Percentiles rank a stretch among this genome's conserved stretches.
Conservation (phyloP, 2,329 filamentous ascomycete genomes). For the Phyllosticta ampelicida region DNA sequence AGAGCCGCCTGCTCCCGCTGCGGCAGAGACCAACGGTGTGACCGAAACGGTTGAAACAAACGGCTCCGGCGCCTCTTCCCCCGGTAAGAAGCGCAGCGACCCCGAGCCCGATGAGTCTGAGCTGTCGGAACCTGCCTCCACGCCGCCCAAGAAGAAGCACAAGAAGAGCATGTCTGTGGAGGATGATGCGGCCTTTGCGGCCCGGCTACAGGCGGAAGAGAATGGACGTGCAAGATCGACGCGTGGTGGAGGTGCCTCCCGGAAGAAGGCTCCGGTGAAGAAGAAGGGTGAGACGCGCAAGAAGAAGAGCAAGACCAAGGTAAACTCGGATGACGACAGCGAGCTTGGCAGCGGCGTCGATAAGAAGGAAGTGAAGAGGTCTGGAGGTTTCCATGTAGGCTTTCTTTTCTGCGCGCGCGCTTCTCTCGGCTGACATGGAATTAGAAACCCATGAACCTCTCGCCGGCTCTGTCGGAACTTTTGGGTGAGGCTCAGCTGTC, state of each 20-base stretch:
- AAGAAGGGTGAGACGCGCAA: slow-evolving; percentile 54
- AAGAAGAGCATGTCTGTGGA: slow-evolving; percentile 63
- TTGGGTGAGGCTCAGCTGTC: slow-evolving; percentile 70
- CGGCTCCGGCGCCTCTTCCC: slow-evolving; percentile 12
- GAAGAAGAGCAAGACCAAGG: slow-evolving; percentile 62
- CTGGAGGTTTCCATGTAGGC: slow-evolving; percentile 78
- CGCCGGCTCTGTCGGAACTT: slow-evolving; percentile 56
- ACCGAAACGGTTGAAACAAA: slow-evolving; percentile 17
- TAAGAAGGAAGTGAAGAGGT: slow-evolving; percentile 60
- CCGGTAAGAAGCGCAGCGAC: slow-evolving; percentile 31
- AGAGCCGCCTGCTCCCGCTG: slow-evolving; percentile 29
- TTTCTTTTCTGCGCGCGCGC: not conserved
- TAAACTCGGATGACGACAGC: slow-evolving; percentile 69
- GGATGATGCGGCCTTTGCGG: slow-evolving; percentile 77
- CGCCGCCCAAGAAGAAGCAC: slow-evolving; percentile 40
- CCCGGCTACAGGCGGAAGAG: slow-evolving; percentile 83
- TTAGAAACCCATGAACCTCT: slow-evolving; percentile 64
- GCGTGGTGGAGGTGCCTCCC: slow-evolving; percentile 52
- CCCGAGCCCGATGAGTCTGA: slow-evolving; percentile 27
- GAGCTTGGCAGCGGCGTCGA: slow-evolving; percentile 48
- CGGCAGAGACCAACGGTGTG: slow-evolving; percentile 14
- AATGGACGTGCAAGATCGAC: slow-evolving; percentile 68
- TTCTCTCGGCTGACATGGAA: not conserved
- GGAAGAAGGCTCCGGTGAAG: slow-evolving; percentile 46
- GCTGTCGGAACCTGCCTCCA: slow-evolving; percentile 31